Conservation (phyloP, 78 protist genomes). For the Dictyostelium citrinum region DNA sequence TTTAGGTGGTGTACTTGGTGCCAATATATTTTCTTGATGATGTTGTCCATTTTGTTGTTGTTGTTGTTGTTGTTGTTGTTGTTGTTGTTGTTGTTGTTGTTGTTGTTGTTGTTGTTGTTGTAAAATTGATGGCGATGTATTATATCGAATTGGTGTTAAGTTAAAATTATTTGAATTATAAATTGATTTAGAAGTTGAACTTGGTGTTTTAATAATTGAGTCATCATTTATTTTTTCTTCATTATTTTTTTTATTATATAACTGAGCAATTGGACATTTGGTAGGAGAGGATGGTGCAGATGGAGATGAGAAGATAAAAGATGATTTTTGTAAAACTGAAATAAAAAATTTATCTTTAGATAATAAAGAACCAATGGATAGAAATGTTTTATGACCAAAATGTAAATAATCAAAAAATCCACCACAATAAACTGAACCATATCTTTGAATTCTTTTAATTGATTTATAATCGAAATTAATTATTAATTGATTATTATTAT, state of each 20-base stretch:
- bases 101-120: neutral
- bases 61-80: too few species aligned
- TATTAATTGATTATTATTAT: neutral
- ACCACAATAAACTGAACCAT: conserved; percentile 12
- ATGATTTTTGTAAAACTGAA: conserved; percentile 35
- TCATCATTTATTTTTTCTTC: neutral
- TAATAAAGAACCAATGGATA: conserved; percentile 36
- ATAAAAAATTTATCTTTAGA: neutral
- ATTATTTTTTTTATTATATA: neutral
- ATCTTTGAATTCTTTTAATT: neutral
- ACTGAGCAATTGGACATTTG: neutral
- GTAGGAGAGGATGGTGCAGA: neutral
- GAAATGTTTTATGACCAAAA: conserved; percentile 24
- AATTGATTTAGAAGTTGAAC: neutral
- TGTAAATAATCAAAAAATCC: conserved; percentile 68
- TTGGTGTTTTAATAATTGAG: neutral
- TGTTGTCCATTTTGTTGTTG: too few species aligned
- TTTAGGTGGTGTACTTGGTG: too few species aligned
- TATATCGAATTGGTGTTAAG: neutral
- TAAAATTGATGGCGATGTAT: neutral
- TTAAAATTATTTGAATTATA: neutral
- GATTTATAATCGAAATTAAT: neutral
- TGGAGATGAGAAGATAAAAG: neutral
- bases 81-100: neutral
- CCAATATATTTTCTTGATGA: too few species aligned